Evolutionary conservation across 2,329 filamentous ascomycete genomes (phyloP).

Genomic region (Leptographium wingfieldii): DNA sequence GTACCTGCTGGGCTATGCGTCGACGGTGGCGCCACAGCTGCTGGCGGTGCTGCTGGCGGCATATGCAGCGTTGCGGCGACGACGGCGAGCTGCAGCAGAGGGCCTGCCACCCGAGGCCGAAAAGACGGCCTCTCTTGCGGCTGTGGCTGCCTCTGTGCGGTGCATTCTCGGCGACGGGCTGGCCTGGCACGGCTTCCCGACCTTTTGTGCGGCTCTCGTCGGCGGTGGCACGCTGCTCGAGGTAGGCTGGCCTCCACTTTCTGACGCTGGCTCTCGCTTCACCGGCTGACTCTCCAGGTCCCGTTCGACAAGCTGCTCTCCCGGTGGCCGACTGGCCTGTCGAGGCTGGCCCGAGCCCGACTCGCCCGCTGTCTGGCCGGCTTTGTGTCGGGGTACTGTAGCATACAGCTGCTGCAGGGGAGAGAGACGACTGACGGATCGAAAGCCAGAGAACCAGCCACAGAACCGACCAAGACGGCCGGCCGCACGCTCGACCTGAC

Average conservation of each 20-base stretch:
- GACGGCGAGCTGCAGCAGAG: constrained; percentile 9
- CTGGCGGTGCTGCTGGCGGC: constrained; percentile 38
- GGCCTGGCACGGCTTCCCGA: constrained; percentile 43
- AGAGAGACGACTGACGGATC: too few relatives aligned
- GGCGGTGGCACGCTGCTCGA: constrained; percentile 50
- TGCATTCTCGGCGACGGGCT: constrained; percentile 38
- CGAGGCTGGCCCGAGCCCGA: constrained; percentile 24
- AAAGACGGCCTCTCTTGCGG: neutral
- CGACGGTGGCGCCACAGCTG: constrained; percentile 42
- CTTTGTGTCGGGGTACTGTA: constrained; percentile 45
- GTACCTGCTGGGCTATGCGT: constrained; percentile 48
- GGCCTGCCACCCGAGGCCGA: constrained; percentile 14
- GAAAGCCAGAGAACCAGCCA: too few relatives aligned
- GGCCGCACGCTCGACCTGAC: constrained; percentile 73
- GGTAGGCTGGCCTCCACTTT: constrained; percentile 21
- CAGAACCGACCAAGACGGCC: constrained; percentile 22
- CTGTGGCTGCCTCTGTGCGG: constrained; percentile 17
- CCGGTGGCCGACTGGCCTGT: constrained; percentile 14
- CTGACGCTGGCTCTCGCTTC: neutral
- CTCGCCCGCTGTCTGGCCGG: constrained; percentile 43
- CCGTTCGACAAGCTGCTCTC: constrained; percentile 19
- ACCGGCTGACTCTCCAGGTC: constrained; percentile 10
- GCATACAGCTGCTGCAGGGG: constrained; percentile 40
- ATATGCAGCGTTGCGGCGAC: constrained; percentile 23
- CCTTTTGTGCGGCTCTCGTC: constrained; percentile 48